Percentiles rank a stretch among this genome's conserved stretches.
Evolutionary conservation across 331 rosid genomes (phyloP).

Genomic region (Prunus yedoensis): DNA sequence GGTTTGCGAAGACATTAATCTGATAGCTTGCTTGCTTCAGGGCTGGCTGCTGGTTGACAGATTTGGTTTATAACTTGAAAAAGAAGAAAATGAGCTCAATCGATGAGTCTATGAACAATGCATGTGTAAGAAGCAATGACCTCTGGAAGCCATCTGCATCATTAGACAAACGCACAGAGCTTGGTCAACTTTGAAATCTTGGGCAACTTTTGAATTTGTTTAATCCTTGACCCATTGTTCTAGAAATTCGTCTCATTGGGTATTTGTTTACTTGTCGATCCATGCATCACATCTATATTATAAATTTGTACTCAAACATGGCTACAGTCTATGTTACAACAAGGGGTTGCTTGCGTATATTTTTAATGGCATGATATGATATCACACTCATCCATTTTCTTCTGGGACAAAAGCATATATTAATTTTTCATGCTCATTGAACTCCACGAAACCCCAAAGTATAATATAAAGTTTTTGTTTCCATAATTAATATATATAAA

Average conservation of each 20-base stretch:
- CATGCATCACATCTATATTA: neutral
- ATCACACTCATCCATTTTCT: slow-evolving; percentile 16
- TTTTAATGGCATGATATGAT: slow-evolving; percentile 1
- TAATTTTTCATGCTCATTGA: slow-evolving; percentile 7
- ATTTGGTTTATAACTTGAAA: slow-evolving; percentile 13
- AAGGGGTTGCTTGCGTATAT: neutral
- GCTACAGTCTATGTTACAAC: neutral
- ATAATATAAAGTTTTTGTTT: neutral
- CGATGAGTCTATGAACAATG: neutral
- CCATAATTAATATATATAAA: neutral
- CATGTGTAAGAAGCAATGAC: slow-evolving; percentile 11
- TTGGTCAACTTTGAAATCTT: slow-evolving; percentile 41
- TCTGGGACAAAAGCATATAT: slow-evolving; percentile 5
- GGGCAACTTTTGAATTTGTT: slow-evolving; percentile 19
- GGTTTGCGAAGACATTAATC: neutral
- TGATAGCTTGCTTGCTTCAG: neutral
- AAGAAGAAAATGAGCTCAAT: slow-evolving; percentile 21
- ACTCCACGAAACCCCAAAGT: slow-evolving; percentile 17
- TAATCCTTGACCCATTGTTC: slow-evolving; percentile 8
- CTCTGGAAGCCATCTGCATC: slow-evolving; percentile 20
- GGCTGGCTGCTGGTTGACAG: slow-evolving; percentile 23
- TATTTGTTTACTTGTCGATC: slow-evolving; percentile 10
- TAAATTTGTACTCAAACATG: neutral
- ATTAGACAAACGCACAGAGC: neutral
- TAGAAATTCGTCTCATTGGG: slow-evolving; percentile 18